Percentiles rank a stretch among this genome's conserved stretches.
phyloP scores from a whole-genome alignment of 345 rosid species.

The Rhizophora mangle region DNA sequence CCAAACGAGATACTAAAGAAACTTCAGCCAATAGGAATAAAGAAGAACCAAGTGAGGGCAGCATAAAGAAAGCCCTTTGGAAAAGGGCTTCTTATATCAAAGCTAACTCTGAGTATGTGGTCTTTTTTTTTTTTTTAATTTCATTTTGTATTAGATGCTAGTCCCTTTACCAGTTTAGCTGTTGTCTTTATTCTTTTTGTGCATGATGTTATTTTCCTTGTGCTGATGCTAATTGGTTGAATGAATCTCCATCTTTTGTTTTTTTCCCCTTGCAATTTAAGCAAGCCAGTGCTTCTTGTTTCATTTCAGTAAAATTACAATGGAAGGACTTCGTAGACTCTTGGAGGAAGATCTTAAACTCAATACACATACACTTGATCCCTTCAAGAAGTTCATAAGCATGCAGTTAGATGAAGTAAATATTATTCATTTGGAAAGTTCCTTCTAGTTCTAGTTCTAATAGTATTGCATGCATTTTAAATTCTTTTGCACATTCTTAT shows the following conservation, averaged over 20 bases:
- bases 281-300: constrained; percentile 12
- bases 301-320: constrained; percentile 54
- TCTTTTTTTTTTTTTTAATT: neutral
- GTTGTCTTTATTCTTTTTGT: neutral
- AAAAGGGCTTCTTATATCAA: constrained; percentile 56
- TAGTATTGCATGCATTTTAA: neutral
- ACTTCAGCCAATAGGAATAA: constrained; percentile 30
- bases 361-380: constrained; percentile 58
- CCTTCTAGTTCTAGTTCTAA: constrained; percentile 15
- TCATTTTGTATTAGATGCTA: neutral
- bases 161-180: neutral
- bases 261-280: constrained; percentile 1
- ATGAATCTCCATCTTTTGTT: neutral
- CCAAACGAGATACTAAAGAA: constrained; percentile 36
- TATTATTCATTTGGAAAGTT: constrained; percentile 4
- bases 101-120: constrained; percentile 67
- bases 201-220: neutral
- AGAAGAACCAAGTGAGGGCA: constrained; percentile 44
- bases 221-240: constrained; percentile 3
- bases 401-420: constrained; percentile 59
- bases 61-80: constrained; percentile 51
- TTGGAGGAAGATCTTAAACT: constrained; percentile 83
- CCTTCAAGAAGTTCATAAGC: constrained; percentile 60
- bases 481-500: constrained; percentile 6
- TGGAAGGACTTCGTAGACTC: constrained; percentile 76